phyloP scores from a whole-genome alignment of 148 eudicot genomes.

The Oxyria digyna region DNA sequence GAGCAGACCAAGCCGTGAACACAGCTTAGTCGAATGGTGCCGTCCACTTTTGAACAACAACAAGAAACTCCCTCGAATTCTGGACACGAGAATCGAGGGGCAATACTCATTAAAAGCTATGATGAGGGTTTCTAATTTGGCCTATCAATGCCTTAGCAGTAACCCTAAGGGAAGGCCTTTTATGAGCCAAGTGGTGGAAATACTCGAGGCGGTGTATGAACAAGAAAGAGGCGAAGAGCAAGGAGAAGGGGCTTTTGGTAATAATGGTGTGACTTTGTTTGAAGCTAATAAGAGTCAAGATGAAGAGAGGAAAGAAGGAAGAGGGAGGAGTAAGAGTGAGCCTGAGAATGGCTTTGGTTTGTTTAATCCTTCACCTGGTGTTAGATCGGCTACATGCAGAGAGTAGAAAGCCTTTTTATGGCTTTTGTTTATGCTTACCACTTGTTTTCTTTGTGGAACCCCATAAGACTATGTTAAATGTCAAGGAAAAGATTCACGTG shows the following conservation, averaged over 20 bases:
- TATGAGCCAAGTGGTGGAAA: slow-evolving; percentile 73
- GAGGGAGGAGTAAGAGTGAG: slow-evolving; percentile 4
- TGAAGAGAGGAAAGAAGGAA: not conserved
- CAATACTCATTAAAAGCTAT: slow-evolving; percentile 55
- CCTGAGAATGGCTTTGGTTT: slow-evolving; percentile 2
- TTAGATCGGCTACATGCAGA: slow-evolving; percentile 7
- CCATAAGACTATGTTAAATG: not conserved
- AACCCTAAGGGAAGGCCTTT: slow-evolving; percentile 78
- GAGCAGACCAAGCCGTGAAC: slow-evolving; percentile 71
- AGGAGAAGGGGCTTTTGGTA: not conserved
- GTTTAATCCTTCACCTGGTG: not conserved
- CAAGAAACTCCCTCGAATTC: slow-evolving; percentile 51
- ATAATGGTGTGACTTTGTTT: not conserved
- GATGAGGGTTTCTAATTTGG: slow-evolving; percentile 59
- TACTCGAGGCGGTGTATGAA: slow-evolving; percentile 45
- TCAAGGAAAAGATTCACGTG: no score
- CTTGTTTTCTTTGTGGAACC: not conserved
- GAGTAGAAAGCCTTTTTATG: not conserved
- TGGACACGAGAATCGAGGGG: slow-evolving; percentile 73
- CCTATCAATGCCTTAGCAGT: slow-evolving; percentile 75
- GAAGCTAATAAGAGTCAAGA: not conserved
- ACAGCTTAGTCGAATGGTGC: slow-evolving; percentile 78
- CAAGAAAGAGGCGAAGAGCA: slow-evolving; percentile 28
- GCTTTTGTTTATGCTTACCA: not conserved
- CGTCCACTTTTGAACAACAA: slow-evolving; percentile 67